Percentiles rank a stretch among this genome's conserved stretches.
Conservation (phyloP, 352 stramenopile species). For the Globisporangium ultimum region DNA sequence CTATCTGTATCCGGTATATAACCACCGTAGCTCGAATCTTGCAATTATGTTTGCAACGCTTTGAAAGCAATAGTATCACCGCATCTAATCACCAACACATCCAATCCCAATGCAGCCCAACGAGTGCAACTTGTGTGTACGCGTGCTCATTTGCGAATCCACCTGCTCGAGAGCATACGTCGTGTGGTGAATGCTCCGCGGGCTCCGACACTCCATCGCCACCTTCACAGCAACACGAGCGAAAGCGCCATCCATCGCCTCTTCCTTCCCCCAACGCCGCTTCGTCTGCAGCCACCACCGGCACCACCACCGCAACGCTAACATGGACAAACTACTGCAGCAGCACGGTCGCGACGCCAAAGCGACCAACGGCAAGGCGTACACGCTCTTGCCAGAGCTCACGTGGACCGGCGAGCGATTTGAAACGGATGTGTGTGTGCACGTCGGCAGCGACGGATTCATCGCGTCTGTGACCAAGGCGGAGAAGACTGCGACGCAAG, state of each 20-base stretch:
- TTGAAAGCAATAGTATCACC: neutral
- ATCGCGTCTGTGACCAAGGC: slow-evolving; percentile 36
- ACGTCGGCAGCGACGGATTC: slow-evolving; percentile 39
- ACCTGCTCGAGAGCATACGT: neutral
- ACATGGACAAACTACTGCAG: slow-evolving; percentile 24
- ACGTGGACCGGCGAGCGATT: slow-evolving; percentile 63
- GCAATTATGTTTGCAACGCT: too few relatives aligned
- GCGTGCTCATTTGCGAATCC: neutral
- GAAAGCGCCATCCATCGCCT: neutral
- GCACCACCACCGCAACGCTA: slow-evolving; percentile 3
- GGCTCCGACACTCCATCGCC: neutral
- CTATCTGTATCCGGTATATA: too few relatives aligned
- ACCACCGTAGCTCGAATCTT: neutral
- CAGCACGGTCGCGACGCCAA: slow-evolving; percentile 5
- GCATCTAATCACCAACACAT: slow-evolving; percentile 14
- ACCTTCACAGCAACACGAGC: too few relatives aligned
- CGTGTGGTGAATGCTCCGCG: neutral
- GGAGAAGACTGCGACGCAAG: neutral
- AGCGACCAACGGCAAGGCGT: slow-evolving; percentile 18
- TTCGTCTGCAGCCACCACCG: neutral
- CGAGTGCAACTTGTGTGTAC: neutral
- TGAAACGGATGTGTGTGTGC: slow-evolving; percentile 48
- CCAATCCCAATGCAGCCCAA: neutral
- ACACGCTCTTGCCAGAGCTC: slow-evolving; percentile 61
- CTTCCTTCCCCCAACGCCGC: neutral